phyloP scores from a whole-genome alignment of 2,329 filamentous ascomycete species.

The Exophiala sp. region DNA sequence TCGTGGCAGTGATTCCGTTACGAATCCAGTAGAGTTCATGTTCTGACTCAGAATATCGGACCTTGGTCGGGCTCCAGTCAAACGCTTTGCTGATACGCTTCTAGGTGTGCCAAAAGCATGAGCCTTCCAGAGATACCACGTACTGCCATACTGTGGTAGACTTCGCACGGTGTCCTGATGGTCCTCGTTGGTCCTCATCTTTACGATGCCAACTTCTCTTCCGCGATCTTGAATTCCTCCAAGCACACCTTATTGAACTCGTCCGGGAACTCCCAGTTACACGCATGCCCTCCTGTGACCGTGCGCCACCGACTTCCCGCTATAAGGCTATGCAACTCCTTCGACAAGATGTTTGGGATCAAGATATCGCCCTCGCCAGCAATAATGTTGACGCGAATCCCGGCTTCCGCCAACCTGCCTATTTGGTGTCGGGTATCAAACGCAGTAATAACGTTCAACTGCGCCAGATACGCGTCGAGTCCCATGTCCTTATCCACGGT shows the following conservation, averaged over 20 bases:
- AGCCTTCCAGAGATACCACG: too few species aligned
- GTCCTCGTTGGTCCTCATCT: not conserved
- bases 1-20: too few species aligned
- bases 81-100: too few species aligned
- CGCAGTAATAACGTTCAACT: constrained; percentile 14
- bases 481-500: constrained; percentile 11
- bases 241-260: constrained; percentile 13
- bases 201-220: not conserved
- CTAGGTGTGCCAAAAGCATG: too few species aligned
- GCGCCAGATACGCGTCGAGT: constrained; percentile 10
- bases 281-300: constrained; percentile 12
- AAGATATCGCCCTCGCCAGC: constrained; percentile 13
- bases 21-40: too few species aligned
- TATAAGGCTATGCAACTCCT: constrained; percentile 10
- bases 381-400: constrained; percentile 6
- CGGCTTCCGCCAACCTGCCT: not conserved
- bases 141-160: too few species aligned
- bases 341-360: constrained; percentile 12
- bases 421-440: constrained; percentile 10
- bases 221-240: constrained; percentile 1
- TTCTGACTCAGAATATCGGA: too few species aligned
- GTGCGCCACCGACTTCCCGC: constrained; percentile 2
- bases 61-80: too few species aligned
- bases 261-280: constrained; percentile 14
- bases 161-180: too few species aligned